These are phyloP conservation scores for Saururus chinensis DNA, from an alignment of 164 flowering plant genomes.

Conservation along the genomic window DNA sequence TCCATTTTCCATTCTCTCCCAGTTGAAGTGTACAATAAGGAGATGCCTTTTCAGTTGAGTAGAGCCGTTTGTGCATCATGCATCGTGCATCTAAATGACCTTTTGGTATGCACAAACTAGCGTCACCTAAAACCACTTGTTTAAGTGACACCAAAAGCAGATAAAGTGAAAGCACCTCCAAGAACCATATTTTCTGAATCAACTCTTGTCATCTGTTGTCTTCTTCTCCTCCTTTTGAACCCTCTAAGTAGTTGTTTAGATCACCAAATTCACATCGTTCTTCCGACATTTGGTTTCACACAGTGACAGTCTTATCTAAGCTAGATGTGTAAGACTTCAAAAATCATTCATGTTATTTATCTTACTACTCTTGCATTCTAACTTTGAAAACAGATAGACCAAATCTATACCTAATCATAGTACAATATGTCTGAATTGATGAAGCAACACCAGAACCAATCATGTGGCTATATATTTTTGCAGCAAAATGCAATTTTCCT, in stretches of 20 bases:
- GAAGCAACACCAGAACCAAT: constrained; percentile 41
- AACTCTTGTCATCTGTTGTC: neutral
- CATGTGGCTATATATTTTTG: constrained; percentile 65
- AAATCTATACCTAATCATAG: constrained; percentile 67
- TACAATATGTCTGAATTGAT: constrained; percentile 77
- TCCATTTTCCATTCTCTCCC: too few species aligned
- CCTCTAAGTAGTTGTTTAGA: too few species aligned
- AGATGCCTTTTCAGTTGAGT: too few species aligned
- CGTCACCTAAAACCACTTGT: neutral
- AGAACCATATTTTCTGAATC: neutral
- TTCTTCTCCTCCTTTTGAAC: too few species aligned
- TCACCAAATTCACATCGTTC: neutral
- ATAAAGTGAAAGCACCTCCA: neutral
- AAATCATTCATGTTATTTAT: too few species aligned
- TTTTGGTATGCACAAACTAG: neutral
- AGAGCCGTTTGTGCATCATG: too few species aligned
- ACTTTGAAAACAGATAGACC: neutral
- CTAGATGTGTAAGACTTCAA: neutral
- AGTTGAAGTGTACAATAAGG: too few species aligned
- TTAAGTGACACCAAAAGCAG: neutral
- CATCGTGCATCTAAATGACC: neutral
- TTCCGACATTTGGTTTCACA: neutral
- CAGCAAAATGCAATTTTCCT: constrained; percentile 73
- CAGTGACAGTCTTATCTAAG: neutral
- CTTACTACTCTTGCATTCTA: too few species aligned